Percentiles rank a stretch among this genome's conserved stretches.
Conservation (phyloP, 306 rosid genomes). For the Rosa lucieae region DNA sequence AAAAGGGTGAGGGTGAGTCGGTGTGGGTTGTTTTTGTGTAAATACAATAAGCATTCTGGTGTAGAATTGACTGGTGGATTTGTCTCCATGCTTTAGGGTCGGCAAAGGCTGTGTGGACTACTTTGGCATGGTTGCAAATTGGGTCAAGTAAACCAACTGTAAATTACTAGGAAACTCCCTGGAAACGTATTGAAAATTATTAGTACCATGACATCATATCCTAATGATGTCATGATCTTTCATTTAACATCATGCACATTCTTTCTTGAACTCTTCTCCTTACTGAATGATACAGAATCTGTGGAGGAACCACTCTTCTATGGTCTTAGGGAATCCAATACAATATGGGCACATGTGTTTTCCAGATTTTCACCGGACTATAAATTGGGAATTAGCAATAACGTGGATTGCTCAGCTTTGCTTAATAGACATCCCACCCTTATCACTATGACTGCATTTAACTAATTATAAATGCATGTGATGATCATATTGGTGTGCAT, state of each 20-base stretch:
- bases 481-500: neutral
- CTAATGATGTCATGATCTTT: neutral
- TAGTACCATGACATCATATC: neutral
- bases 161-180: neutral
- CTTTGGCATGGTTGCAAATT: neutral
- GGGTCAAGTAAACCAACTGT: neutral
- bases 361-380: neutral
- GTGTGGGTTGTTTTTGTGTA: neutral
- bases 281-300: neutral
- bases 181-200: neutral
- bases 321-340: neutral
- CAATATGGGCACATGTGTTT: neutral
- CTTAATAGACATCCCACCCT: neutral
- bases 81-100: neutral
- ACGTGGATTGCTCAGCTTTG: neutral
- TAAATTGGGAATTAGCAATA: neutral
- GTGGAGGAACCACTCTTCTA: neutral
- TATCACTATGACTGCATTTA: neutral
- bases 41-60: neutral
- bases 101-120: neutral
- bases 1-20: neutral
- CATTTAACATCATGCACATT: neutral
- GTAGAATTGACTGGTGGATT: constrained; percentile 9
- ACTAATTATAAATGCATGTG: neutral
- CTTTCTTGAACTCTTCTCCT: neutral